Evolutionary conservation across 2,329 filamentous ascomycete species (phyloP).

Genomic region (Incumbomyces delicatus): DNA sequence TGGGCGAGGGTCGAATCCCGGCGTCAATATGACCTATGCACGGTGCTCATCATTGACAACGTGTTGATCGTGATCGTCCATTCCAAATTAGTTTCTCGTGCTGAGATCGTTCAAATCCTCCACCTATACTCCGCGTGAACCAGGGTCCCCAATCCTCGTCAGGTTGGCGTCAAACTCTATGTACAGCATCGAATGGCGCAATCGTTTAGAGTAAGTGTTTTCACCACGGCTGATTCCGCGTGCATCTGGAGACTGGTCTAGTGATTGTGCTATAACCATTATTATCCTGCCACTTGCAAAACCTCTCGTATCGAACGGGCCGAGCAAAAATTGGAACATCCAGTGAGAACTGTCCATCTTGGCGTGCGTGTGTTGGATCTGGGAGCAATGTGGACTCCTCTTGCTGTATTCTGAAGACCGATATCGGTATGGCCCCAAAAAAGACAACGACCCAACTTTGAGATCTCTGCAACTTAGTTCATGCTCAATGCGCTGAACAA

Average conservation of each 20-base stretch:
- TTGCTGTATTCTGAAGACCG: no score
- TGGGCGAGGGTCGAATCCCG: no score
- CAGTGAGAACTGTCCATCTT: background rate
- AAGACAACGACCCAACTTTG: no score
- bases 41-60: background rate
- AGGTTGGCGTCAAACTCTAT: background rate
- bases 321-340: background rate
- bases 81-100: background rate
- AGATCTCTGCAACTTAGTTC: no score
- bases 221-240: constrained; percentile 8
- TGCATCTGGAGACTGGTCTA: background rate
- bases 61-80: constrained; percentile 1
- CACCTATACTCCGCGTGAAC: background rate
- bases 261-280: background rate
- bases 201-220: constrained; percentile 2
- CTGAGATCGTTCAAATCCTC: constrained; percentile 1
- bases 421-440: no score
- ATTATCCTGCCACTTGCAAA: background rate
- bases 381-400: background rate
- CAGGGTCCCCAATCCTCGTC: constrained; percentile 1
- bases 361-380: background rate
- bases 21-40: background rate
- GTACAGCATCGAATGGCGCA: constrained; percentile 5
- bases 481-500: background rate
- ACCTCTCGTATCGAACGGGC: background rate